Conservation (phyloP, 306 rosid genomes). For the Coriaria nepalensis region DNA sequence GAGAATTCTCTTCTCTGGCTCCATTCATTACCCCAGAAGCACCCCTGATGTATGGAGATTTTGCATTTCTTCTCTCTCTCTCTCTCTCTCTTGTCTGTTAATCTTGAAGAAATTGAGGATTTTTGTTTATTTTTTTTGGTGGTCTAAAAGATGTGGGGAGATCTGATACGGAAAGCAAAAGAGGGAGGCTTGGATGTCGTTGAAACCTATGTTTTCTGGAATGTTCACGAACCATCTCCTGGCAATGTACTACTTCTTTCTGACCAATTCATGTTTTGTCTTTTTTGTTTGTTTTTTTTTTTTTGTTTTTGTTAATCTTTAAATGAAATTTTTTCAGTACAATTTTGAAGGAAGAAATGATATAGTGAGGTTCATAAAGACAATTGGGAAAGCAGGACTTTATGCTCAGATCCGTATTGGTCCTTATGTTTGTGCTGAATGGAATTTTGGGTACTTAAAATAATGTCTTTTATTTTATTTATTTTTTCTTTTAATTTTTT, state of each 20-base stretch:
- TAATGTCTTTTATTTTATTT: too few relatives aligned
- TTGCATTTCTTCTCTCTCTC: neutral
- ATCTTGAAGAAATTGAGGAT: constrained; percentile 8
- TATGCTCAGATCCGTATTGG: constrained; percentile 95
- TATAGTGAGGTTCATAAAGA: constrained; percentile 74
- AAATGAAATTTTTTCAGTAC: constrained; percentile 32
- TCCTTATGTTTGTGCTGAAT: constrained; percentile 95
- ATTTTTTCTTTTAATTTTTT: too few relatives aligned
- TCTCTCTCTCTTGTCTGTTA: neutral
- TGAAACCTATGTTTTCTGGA: constrained; percentile 93
- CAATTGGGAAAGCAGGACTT: constrained; percentile 73
- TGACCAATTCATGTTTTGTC: constrained; percentile 3
- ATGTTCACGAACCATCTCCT: constrained; percentile 81
- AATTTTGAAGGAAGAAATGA: constrained; percentile 82
- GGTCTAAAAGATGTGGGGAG: constrained; percentile 70
- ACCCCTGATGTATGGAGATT: constrained; percentile 63
- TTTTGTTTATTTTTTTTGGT: neutral
- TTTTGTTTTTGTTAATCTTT: neutral
- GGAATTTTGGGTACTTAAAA: constrained; percentile 86
- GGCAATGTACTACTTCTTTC: constrained; percentile 55
- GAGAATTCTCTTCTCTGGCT: constrained; percentile 87
- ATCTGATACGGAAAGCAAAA: constrained; percentile 81
- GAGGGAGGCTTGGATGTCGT: constrained; percentile 79
- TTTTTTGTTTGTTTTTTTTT: constrained; percentile 5
- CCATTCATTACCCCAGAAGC: constrained; percentile 96